phyloP scores from a whole-genome alignment of 345 rosid species.

The Durio zibethinus region DNA sequence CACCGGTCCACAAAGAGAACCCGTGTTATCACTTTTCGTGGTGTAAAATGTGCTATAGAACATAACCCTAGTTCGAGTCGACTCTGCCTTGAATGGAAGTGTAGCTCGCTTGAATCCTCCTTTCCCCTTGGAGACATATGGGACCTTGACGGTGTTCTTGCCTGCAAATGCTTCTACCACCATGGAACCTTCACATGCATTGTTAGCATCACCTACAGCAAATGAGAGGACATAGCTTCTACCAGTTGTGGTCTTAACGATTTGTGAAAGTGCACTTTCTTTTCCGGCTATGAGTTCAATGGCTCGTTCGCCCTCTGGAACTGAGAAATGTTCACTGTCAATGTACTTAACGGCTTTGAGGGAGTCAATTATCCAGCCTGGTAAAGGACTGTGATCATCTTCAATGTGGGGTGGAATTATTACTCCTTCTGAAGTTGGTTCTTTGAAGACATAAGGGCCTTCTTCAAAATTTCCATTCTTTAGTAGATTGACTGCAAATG shows the following conservation, averaged over 20 bases:
- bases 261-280: conserved; percentile 69
- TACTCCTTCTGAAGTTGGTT: conserved; percentile 47
- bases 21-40: conserved; percentile 61
- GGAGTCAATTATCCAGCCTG: conserved; percentile 82
- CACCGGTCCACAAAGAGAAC: conserved; percentile 78
- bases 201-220: conserved; percentile 54
- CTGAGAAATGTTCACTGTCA: conserved; percentile 50
- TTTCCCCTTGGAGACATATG: conserved; percentile 56
- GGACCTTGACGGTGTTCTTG: conserved; percentile 32
- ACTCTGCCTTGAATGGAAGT: conserved; percentile 51
- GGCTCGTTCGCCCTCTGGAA: conserved; percentile 55
- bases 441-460: conserved; percentile 64
- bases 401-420: conserved; percentile 66
- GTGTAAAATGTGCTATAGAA: conserved; percentile 63
- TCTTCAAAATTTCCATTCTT: conserved; percentile 75
- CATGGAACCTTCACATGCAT: conserved; percentile 59
- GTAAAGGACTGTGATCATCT: conserved; percentile 63
- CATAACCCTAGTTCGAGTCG: conserved; percentile 47
- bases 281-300: conserved; percentile 71
- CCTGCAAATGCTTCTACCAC: conserved; percentile 67
- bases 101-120: conserved; percentile 49
- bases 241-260: conserved; percentile 39
- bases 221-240: conserved; percentile 54
- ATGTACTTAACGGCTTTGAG: conserved; percentile 76
- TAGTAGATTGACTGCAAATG: conserved; percentile 44